Conservation (phyloP, 2,329 filamentous ascomycete genomes). For the Fusarium musae region DNA sequence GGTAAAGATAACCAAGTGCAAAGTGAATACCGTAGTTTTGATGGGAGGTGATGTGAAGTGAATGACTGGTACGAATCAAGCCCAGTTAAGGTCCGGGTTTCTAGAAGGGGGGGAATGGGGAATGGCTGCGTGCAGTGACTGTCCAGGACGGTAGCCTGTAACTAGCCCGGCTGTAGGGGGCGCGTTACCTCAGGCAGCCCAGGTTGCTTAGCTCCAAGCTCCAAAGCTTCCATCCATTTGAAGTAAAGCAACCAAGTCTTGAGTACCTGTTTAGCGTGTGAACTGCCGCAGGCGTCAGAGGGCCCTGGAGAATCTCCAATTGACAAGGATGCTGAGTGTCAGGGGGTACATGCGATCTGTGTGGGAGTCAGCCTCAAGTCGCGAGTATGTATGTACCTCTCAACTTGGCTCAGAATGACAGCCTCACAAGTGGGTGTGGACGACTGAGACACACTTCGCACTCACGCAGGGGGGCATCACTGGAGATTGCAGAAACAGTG, state of each 20-base stretch:
- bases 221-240: neutral
- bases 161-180: neutral
- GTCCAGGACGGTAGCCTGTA: slow-evolving; percentile 2
- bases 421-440: slow-evolving; percentile 25
- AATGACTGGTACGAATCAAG: neutral
- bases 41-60: neutral
- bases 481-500: neutral
- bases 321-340: slow-evolving; percentile 6
- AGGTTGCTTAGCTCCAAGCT: neutral
- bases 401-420: slow-evolving; percentile 19
- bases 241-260: neutral
- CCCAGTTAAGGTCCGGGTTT: slow-evolving; percentile 14
- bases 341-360: slow-evolving; percentile 17
- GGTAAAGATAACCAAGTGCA: slow-evolving; percentile 9
- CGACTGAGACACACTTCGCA: slow-evolving; percentile 29
- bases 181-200: neutral
- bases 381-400: neutral
- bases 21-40: neutral
- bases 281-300: slow-evolving; percentile 38
- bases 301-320: slow-evolving; percentile 20
- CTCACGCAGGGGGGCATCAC: slow-evolving; percentile 27
- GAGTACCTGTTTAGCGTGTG: slow-evolving; percentile 30
- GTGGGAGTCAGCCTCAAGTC: slow-evolving; percentile 21
- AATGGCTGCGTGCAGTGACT: slow-evolving; percentile 20
- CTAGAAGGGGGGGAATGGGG: slow-evolving; percentile 29